A percentile compares a stretch with the other conserved stretches of the same genome.
phyloP scores from a whole-genome alignment of 2,329 filamentous ascomycete genomes.

The Ceratocystis smalleyi region DNA sequence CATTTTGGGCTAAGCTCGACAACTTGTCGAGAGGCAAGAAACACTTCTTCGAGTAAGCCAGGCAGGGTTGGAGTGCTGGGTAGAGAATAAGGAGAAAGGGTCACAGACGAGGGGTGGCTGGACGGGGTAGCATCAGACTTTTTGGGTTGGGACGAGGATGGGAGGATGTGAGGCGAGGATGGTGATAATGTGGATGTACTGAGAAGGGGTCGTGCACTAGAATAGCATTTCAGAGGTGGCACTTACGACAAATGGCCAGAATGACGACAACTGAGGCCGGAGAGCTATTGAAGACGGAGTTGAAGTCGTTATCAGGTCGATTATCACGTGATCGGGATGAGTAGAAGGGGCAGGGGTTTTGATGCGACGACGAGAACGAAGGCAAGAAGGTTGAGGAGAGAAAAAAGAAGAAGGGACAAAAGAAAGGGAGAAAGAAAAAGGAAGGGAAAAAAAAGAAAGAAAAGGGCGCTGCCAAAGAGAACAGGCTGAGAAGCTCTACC shows the following conservation, averaged over 20 bases:
- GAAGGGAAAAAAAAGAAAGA: background rate
- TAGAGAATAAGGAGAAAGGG: background rate
- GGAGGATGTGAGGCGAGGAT: background rate
- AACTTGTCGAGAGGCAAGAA: no score
- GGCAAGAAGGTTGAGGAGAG: background rate
- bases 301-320: background rate
- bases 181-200: background rate
- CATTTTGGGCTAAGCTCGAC: background rate
- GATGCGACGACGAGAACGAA: slow-evolving; percentile 14
- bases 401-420: background rate
- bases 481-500: background rate
- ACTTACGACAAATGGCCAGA: background rate
- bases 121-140: background rate
- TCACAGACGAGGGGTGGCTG: background rate
- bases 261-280: background rate
- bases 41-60: background rate
- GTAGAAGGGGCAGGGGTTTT: slow-evolving; percentile 13
- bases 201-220: background rate
- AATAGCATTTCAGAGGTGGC: background rate
- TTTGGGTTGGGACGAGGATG: slow-evolving; percentile 1
- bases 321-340: background rate
- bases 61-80: background rate
- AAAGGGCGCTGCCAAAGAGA: background rate
- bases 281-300: background rate
- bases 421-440: background rate